Evolutionary conservation across 148 eudicot species (phyloP), one percentile per base, ranked within the genome.

Genomic region (Rhododendron vialii): DNA sequence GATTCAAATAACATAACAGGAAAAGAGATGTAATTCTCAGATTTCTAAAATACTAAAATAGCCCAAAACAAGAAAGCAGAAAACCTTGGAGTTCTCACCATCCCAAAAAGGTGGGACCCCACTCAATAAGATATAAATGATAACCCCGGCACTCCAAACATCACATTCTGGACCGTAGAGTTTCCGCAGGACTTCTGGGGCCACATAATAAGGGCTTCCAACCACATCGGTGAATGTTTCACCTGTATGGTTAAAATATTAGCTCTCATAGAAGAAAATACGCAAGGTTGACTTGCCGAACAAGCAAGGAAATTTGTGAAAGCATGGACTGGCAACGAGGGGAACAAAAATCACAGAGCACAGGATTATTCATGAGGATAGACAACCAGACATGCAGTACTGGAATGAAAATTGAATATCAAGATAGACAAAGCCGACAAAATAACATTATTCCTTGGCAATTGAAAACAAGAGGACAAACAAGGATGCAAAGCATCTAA

Each of bases 51-150:
- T 20, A 35, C 57, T 28, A 85, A 55, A 77, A 28, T 45, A 30
- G 36, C 81, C 7, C 2, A n/a, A 80, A 7, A 73, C 11, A 33
- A 30, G 24, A 22, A 48, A 74, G 63, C 30, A 12, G 57, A 80
- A 85, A 2, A 84, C 15, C 6, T 63, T 47, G 67, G 33, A 71
- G 38, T 51, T 57, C 89, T 87, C 82, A 90, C 92, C 90, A 80
- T 88, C 92, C 92, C 92, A 90, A 82, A 90, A 90, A 57, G 92
- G 92, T 24, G 92, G 92, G 26, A 90, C 90, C 41, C 92, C 92
- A 74, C 90, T 88, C 24, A 90, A 82, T 65, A 90, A 85, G 73
- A 90, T 90, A 69, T 88, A 88, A 65, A 90, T 87, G 43, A 90
- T 90, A 79, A 88, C 92, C 53, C 92, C 92, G 3, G 89, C 92